Evolutionary conservation across 352 stramenopile genomes (phyloP).

Genomic region (Pythium monospermum): DNA sequence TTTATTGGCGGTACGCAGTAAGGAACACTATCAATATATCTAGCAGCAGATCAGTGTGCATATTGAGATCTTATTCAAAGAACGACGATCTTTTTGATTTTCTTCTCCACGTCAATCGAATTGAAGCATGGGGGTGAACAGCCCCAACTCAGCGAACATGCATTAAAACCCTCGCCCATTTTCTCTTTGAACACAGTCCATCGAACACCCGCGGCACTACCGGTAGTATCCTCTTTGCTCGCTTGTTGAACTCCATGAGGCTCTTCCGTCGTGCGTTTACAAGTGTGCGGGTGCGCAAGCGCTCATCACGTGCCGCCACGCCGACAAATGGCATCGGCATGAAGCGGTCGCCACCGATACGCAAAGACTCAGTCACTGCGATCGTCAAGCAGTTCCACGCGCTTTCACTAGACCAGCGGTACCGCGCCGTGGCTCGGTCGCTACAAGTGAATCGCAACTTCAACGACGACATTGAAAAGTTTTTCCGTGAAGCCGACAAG

Average conservation of each 20-base stretch:
- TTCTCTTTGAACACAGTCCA: too few species aligned
- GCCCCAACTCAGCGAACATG: too few species aligned
- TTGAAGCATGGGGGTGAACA: too few species aligned
- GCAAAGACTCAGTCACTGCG: constrained; percentile 26
- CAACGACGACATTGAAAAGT: constrained; percentile 59
- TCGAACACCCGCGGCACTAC: too few species aligned
- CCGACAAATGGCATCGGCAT: constrained; percentile 11
- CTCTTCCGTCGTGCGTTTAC: constrained; percentile 20
- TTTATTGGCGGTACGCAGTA: too few species aligned
- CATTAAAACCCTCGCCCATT: too few species aligned
- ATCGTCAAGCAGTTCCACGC: constrained; percentile 60
- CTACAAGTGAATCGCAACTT: constrained; percentile 31
- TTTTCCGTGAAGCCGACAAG: constrained; percentile 66
- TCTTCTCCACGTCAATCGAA: too few species aligned
- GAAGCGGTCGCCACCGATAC: constrained; percentile 5
- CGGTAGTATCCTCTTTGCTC: too few species aligned
- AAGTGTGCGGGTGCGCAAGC: constrained; percentile 15
- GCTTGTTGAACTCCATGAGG: constrained; percentile 18
- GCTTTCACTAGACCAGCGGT: constrained; percentile 51
- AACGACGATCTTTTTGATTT: too few species aligned
- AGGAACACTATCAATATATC: too few species aligned
- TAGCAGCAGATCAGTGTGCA: too few species aligned
- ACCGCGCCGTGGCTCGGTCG: constrained; percentile 45
- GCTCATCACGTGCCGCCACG: constrained; percentile 5
- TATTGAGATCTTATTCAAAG: too few species aligned